These are phyloP conservation scores for Malbranchea cinnamomea DNA, from an alignment of 2,329 filamentous ascomycete genomes.

Conservation along the genomic window DNA sequence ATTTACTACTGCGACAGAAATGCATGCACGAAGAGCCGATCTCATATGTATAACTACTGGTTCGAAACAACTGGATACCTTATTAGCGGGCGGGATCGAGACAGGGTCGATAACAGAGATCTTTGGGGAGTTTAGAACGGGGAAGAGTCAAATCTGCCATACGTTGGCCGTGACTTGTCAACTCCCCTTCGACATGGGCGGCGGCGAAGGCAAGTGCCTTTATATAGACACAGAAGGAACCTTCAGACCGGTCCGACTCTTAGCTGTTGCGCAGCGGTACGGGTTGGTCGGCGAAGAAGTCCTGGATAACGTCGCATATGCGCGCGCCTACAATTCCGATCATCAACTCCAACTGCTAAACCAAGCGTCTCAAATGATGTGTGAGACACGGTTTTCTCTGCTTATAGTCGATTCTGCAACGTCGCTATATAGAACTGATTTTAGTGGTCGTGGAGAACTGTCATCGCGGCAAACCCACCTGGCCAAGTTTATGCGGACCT, in stretches of 20 bases:
- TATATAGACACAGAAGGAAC: constrained; percentile 99
- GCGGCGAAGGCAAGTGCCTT: constrained; percentile 92
- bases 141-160: constrained; percentile 97
- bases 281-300: constrained; percentile 94
- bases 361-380: constrained; percentile 98
- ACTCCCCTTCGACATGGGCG: constrained; percentile 95
- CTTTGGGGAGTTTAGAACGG: constrained; percentile 94
- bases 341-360: constrained; percentile 91
- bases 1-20: constrained; percentile 96
- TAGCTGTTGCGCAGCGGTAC: constrained; percentile 86
- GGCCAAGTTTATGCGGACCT: constrained; percentile 34
- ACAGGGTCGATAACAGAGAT: constrained; percentile 97
- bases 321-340: constrained; percentile 94
- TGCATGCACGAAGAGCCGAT: constrained; percentile 93
- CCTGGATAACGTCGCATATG: constrained; percentile 95
- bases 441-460: constrained; percentile 88
- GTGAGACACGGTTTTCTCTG: constrained; percentile 90
- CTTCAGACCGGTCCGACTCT: constrained; percentile 77
- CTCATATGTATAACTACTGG: constrained; percentile 96
- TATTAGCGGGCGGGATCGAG: constrained; percentile 87
- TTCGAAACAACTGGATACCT: constrained; percentile 90
- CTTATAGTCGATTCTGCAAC: constrained; percentile 94
- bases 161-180: constrained; percentile 98
- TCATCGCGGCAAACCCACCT: constrained; percentile 63
- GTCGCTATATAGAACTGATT: constrained; percentile 88